These are phyloP conservation scores for Fusarium humuli DNA, from an alignment of 2,329 filamentous ascomycete genomes.

Conservation along the genomic window DNA sequence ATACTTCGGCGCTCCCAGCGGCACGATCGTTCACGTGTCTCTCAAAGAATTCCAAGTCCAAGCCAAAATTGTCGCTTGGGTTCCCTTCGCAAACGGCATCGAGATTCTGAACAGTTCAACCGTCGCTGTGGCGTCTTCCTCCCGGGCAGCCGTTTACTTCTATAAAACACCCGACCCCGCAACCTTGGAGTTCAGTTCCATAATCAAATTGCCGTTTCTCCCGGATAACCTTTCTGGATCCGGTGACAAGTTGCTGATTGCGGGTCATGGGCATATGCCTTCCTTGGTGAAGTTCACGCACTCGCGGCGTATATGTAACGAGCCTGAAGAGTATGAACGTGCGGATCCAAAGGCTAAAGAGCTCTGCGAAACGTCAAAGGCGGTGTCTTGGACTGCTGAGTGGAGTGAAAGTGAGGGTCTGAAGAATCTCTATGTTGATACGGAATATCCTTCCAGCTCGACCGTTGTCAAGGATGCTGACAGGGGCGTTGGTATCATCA, in stretches of 20 bases:
- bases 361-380: conserved; percentile 1
- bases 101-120: conserved; percentile 54
- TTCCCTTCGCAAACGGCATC: conserved; percentile 58
- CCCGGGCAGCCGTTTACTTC: conserved; percentile 25
- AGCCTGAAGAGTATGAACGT: conserved; percentile 42
- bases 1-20: conserved; percentile 49
- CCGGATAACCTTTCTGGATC: conserved; percentile 55
- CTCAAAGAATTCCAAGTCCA: conserved; percentile 21
- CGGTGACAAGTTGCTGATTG: conserved; percentile 51
- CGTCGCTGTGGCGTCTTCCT: conserved; percentile 54
- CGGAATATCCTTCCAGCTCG: conserved; percentile 51
- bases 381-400: conserved; percentile 49
- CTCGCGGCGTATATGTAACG: conserved; percentile 52
- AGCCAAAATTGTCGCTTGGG: conserved; percentile 48
- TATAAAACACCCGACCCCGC: conserved; percentile 13
- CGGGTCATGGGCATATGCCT: conserved; percentile 55
- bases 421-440: conserved; percentile 50
- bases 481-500: conserved; percentile 51
- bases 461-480: conserved; percentile 50
- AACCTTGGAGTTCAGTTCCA: neutral
- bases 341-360: conserved; percentile 17
- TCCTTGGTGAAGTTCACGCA: conserved; percentile 49
- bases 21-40: conserved; percentile 53
- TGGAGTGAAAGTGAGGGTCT: conserved; percentile 52
- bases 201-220: conserved; percentile 50